Conservation (phyloP, 495 filamentous ascomycete species). For the Coniosporium apollinis region DNA sequence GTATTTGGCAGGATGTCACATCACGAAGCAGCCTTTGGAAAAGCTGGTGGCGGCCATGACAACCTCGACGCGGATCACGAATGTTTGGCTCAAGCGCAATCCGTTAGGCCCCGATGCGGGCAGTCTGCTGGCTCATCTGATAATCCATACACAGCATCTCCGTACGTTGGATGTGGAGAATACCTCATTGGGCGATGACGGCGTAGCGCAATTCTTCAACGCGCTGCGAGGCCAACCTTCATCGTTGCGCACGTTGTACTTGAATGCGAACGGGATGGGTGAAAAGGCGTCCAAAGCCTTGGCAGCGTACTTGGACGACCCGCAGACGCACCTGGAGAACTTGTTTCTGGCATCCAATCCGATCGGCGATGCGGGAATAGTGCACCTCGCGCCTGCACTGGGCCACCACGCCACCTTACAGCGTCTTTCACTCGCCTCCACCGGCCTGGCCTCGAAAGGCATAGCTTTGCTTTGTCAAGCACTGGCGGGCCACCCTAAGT, state of each 20-base stretch:
- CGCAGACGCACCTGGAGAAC: conserved; percentile 16
- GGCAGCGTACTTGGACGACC: conserved; percentile 14
- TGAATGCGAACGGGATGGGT: conserved; percentile 24
- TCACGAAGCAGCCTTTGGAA: conserved; percentile 17
- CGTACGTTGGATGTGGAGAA: conserved; percentile 27
- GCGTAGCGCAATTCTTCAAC: conserved; percentile 19
- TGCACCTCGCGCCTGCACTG: conserved; percentile 15
- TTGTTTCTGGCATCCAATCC: conserved; percentile 24
- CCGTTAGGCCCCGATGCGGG: conserved; percentile 19
- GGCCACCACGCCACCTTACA: conserved; percentile 13
- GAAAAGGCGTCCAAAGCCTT: conserved; percentile 15
- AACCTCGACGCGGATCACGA: conserved; percentile 18
- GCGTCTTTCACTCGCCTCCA: conserved; percentile 19
- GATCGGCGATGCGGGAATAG: conserved; percentile 13
- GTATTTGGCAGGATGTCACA: conserved; percentile 29
- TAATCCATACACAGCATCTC: conserved; percentile 18
- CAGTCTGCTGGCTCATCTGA: conserved; percentile 15
- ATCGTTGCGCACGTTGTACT: conserved; percentile 22
- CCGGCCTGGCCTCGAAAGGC: conserved; percentile 13
- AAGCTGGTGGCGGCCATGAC: conserved; percentile 20
- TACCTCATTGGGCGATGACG: conserved; percentile 25
- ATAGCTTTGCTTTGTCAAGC: conserved; percentile 13
- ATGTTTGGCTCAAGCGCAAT: conserved; percentile 33
- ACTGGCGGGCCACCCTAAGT: conserved; percentile 7
- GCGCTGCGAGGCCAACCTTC: conserved; percentile 10